These are phyloP conservation scores for Senecio squalidus DNA, from an alignment of 140 eudicot species.

Conservation along the genomic window DNA sequence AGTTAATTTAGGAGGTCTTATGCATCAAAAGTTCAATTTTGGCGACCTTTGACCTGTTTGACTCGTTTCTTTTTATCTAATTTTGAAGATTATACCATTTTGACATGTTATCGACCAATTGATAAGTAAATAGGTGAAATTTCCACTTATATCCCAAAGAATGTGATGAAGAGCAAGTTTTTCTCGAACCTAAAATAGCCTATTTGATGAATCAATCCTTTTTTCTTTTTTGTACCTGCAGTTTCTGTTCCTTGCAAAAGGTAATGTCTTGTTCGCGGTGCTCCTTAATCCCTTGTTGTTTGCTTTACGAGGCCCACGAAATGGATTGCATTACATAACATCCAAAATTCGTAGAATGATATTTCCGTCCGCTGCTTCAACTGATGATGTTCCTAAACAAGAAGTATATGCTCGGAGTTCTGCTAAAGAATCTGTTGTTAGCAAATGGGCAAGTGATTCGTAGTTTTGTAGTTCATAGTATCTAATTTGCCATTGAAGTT, in stretches of 20 bases:
- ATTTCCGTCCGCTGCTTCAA: slow-evolving; percentile 28
- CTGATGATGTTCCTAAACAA: slow-evolving; percentile 26
- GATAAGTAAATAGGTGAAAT: too few species aligned
- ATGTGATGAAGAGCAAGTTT: too few species aligned
- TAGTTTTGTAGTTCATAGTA: slow-evolving; percentile 4
- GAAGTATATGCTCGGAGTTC: slow-evolving; percentile 38
- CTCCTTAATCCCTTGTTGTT: slow-evolving; percentile 66
- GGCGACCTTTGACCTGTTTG: too few species aligned
- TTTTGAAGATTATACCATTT: too few species aligned
- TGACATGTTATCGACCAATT: too few species aligned
- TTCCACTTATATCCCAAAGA: too few species aligned
- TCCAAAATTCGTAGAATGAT: slow-evolving; percentile 20
- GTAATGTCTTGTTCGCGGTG: slow-evolving; percentile 69
- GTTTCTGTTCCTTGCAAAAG: slow-evolving; percentile 72
- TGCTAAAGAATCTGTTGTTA: slow-evolving; percentile 71
- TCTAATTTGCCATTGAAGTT: background rate
- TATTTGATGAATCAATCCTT: background rate
- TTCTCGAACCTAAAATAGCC: too few species aligned
- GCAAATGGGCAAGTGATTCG: slow-evolving; percentile 80
- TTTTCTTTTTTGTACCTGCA: slow-evolving; percentile 22
- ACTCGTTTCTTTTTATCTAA: too few species aligned
- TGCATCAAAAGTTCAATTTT: too few species aligned
- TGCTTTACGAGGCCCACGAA: slow-evolving; percentile 53
- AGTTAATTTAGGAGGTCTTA: too few species aligned
- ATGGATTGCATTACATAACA: slow-evolving; percentile 45